These are phyloP conservation scores for Trametes meyenii DNA, from an alignment of 768 basidiomycete species.

Conservation along the genomic window DNA sequence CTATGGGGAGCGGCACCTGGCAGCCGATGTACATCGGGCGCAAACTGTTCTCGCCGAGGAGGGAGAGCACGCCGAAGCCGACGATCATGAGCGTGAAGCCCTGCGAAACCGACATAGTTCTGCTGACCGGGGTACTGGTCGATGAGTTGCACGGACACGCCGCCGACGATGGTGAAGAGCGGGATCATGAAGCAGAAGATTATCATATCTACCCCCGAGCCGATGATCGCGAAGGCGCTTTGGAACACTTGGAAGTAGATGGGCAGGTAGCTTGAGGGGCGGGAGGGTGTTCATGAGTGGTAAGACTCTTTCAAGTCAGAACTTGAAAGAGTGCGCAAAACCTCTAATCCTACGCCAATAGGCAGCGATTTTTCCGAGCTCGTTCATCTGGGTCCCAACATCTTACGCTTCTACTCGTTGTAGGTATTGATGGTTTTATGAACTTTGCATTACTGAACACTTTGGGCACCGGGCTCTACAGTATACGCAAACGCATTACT, in stretches of 20 bases:
- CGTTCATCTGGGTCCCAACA: too few species aligned
- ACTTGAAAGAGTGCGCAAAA: too few species aligned
- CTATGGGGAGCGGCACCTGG: too few species aligned
- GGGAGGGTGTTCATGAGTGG: too few species aligned
- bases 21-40: not conserved
- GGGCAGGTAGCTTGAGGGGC: constrained; percentile 40
- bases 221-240: constrained; percentile 39
- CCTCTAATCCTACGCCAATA: too few species aligned
- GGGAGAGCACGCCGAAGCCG: constrained; percentile 22
- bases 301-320: too few species aligned
- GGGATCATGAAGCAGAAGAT: constrained; percentile 37
- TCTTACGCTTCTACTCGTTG: too few species aligned
- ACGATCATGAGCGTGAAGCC: constrained; percentile 16
- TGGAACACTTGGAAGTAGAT: constrained; percentile 50
- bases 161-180: constrained; percentile 41
- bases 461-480: too few species aligned
- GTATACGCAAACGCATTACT: too few species aligned
- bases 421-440: too few species aligned
- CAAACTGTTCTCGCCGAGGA: not conserved
- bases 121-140: constrained; percentile 41
- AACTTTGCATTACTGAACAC: too few species aligned
- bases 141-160: constrained; percentile 32
- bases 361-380: too few species aligned
- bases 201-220: constrained; percentile 42
- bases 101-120: constrained; percentile 26